phyloP scores from a whole-genome alignment of 2,329 filamentous ascomycete genomes.

The Alternaria consortialis region DNA sequence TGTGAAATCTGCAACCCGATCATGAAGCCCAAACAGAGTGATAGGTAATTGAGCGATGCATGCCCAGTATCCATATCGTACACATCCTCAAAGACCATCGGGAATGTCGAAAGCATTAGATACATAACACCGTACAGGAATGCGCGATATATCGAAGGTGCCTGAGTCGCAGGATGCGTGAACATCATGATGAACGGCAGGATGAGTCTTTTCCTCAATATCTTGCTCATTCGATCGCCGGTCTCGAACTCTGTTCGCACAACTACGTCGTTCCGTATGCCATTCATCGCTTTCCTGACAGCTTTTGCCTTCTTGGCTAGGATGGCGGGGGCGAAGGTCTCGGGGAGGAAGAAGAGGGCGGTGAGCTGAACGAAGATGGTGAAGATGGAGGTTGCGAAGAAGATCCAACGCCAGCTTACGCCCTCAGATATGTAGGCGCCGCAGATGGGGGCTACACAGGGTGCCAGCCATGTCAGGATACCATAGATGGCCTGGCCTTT shows the following conservation, averaged over 20 bases:
- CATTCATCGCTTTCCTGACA: slow-evolving; percentile 56
- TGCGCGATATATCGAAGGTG: slow-evolving; percentile 63
- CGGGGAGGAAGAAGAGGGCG: slow-evolving; percentile 66
- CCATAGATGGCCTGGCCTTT: slow-evolving; percentile 69
- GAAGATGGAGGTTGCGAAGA: slow-evolving; percentile 71
- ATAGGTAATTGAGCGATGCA: slow-evolving; percentile 70
- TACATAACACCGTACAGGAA: slow-evolving; percentile 70
- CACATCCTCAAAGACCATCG: slow-evolving; percentile 62
- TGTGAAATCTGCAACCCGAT: slow-evolving; percentile 53
- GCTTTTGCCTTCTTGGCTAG: slow-evolving; percentile 56
- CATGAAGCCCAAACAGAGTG: slow-evolving; percentile 68
- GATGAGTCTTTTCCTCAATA: slow-evolving; percentile 38
- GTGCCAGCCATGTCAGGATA: slow-evolving; percentile 69
- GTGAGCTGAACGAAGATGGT: slow-evolving; percentile 67
- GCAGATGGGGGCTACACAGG: slow-evolving; percentile 62
- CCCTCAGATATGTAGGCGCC: slow-evolving; percentile 37
- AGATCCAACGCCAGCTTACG: slow-evolving; percentile 73
- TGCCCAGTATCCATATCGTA: slow-evolving; percentile 66
- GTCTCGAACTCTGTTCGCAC: slow-evolving; percentile 53
- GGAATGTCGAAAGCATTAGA: slow-evolving; percentile 69
- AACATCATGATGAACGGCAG: slow-evolving; percentile 61
- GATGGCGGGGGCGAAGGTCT: slow-evolving; percentile 59
- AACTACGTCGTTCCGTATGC: slow-evolving; percentile 20
- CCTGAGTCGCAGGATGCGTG: slow-evolving; percentile 69
- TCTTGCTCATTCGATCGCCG: slow-evolving; percentile 36